Conservation (phyloP, 2,329 filamentous ascomycete species). For the Coniochaeta hoffmannii region DNA sequence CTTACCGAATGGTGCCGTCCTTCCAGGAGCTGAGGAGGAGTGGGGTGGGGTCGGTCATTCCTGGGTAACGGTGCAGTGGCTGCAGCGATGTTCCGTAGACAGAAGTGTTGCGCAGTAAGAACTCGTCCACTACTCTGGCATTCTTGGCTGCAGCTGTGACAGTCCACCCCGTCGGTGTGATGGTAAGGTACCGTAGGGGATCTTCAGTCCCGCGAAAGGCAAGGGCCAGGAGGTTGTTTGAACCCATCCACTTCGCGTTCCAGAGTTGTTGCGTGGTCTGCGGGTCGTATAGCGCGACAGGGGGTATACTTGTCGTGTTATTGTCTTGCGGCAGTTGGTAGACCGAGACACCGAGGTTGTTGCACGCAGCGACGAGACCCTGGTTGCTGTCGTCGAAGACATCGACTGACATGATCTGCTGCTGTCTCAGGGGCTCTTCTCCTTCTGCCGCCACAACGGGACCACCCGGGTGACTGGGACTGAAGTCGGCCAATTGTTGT, state of each 20-base stretch:
- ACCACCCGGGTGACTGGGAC: slow-evolving; percentile 12
- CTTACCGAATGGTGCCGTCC: slow-evolving; percentile 39
- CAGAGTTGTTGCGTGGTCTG: slow-evolving; percentile 6
- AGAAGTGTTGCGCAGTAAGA: not conserved
- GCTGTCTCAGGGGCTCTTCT: slow-evolving; percentile 8
- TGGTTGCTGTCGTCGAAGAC: slow-evolving; percentile 14
- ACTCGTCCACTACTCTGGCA: slow-evolving; percentile 7
- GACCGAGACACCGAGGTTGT: slow-evolving; percentile 24
- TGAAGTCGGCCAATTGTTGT: slow-evolving; percentile 18
- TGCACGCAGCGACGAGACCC: slow-evolving; percentile 24
- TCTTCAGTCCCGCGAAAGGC: slow-evolving; percentile 32
- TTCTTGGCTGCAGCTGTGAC: slow-evolving; percentile 27
- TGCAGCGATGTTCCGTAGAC: slow-evolving; percentile 31
- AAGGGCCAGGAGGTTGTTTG: slow-evolving; percentile 36
- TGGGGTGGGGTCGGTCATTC: slow-evolving; percentile 25
- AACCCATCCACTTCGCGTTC: slow-evolving; percentile 36
- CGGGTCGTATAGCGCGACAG: slow-evolving; percentile 13
- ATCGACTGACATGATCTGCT: slow-evolving; percentile 28
- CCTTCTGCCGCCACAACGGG: not conserved
- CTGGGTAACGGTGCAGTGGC: slow-evolving; percentile 27
- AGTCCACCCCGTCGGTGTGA: slow-evolving; percentile 37
- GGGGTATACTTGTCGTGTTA: slow-evolving; percentile 6
- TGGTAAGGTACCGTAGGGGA: slow-evolving; percentile 37
- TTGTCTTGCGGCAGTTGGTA: slow-evolving; percentile 20
- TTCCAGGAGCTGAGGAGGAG: slow-evolving; percentile 45